Evolutionary conservation across 768 basidiomycete genomes (phyloP), one percentile per base, ranked within the genome.

Genomic region (Tulasnella sp.): DNA sequence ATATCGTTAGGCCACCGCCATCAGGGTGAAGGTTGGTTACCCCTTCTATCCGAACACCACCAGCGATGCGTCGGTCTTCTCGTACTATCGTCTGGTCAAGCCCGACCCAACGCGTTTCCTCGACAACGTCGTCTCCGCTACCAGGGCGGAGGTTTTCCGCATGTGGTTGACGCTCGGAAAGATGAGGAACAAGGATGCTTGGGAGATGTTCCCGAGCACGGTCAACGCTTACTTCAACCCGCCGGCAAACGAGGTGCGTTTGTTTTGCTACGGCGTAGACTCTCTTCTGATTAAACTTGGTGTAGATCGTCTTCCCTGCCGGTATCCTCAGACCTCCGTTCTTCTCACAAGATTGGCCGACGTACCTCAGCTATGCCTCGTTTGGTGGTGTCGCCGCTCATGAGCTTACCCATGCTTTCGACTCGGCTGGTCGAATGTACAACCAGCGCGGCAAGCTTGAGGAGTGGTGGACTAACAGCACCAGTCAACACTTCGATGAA

Each of bases 251-350:
- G 94, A 96, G 84, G 91, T 91, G 69, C 62, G 76, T 81, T 67
- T 29, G 5, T 22, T 67, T 26, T 11, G 39, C 72, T 72, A 29
- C 11, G 72, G 1, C 14, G 12, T n/a, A 32, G 26, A 26, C 26
- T 26, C 1, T 29, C 37, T 32, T 29, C 37, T 67, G 17, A 62
- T 73, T 44, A 1, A 37, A 42, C n/a, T 68, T 37, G 19, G 74
- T 65, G 35, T 71, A 92, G 89, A 94, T 95, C 67, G 92, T 94
- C 26, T 98, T 99, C 82, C 95, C 97, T 9, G 96, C 97, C 26
- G 97, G 97, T 32, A 95, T 98, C 77, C 81, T 98, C 19, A 93
- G 90, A 75, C 89, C 92, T 1, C 95, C 95, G 0, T 98, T 95
- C 86, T 98, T 95, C 83, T 86, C 86, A 4, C 82, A 86, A 68